These are phyloP conservation scores for Calonectria leucothoes DNA, from an alignment of 2,329 filamentous ascomycete species.

Conservation along the genomic window DNA sequence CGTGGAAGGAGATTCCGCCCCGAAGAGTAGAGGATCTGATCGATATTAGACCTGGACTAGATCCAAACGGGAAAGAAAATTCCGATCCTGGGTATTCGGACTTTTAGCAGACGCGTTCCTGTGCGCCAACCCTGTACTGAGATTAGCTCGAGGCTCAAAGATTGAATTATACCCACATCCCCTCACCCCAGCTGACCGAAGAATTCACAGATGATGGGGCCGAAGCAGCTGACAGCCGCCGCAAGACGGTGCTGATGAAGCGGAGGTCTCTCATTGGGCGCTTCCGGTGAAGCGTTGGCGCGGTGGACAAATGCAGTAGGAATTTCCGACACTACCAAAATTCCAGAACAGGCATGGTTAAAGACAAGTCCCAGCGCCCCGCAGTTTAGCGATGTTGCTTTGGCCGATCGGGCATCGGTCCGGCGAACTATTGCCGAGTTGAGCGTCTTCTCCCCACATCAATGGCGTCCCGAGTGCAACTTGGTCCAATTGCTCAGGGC, in stretches of 20 bases:
- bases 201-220: neutral
- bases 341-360: conserved; percentile 1
- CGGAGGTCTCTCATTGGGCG: neutral
- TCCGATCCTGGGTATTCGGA: neutral
- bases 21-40: neutral
- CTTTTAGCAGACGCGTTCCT: neutral
- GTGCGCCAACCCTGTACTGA: neutral
- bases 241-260: neutral
- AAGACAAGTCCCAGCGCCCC: neutral
- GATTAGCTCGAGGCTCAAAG: neutral
- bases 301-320: neutral
- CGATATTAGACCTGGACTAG: neutral
- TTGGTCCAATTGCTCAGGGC: neutral
- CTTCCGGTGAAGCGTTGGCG: neutral
- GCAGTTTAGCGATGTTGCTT: neutral
- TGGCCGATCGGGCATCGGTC: neutral
- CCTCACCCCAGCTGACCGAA: neutral
- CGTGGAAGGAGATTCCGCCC: neutral
- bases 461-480: neutral
- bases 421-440: neutral
- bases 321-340: neutral
- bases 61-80: neutral
- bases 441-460: neutral
- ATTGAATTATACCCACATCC: neutral
- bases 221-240: neutral